Evolutionary conservation across 441 rosid species (phyloP).

Genomic region (Bruguiera hainesii): DNA sequence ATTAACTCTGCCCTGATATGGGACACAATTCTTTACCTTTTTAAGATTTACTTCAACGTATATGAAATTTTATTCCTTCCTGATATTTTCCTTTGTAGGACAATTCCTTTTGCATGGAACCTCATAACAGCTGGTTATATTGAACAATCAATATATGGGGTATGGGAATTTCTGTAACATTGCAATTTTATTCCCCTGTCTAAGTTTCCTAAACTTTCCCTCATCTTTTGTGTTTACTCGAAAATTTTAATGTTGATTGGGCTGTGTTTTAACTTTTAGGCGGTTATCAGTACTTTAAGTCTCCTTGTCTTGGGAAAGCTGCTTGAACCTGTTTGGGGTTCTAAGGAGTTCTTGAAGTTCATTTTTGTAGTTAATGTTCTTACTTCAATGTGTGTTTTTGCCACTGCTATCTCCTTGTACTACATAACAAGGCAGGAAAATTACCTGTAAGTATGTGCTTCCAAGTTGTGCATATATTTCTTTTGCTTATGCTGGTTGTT

Average conservation of each 20-base stretch:
- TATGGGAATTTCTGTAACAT: constrained; percentile 29
- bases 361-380: constrained; percentile 76
- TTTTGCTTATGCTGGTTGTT: constrained; percentile 8
- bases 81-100: constrained; percentile 48
- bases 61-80: neutral
- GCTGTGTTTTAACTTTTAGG: constrained; percentile 32
- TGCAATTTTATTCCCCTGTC: constrained; percentile 1
- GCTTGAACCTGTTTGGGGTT: constrained; percentile 95
- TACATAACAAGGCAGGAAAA: constrained; percentile 67
- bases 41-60: neutral
- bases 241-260: constrained; percentile 15
- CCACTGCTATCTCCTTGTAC: constrained; percentile 84
- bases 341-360: constrained; percentile 95
- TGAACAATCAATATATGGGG: constrained; percentile 84
- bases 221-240: constrained; percentile 1
- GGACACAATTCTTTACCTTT: neutral
- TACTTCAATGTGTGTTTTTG: constrained; percentile 73
- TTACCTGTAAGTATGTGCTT: constrained; percentile 60
- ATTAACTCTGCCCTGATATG: neutral
- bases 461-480: constrained; percentile 3
- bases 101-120: constrained; percentile 98
- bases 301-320: constrained; percentile 91
- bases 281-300: constrained; percentile 62
- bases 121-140: constrained; percentile 85
- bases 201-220: constrained; percentile 9